Percentiles rank a stretch among this genome's conserved stretches.
Evolutionary conservation across 495 filamentous ascomycete species (phyloP).

Genomic region (Aspergillus bridgeri): DNA sequence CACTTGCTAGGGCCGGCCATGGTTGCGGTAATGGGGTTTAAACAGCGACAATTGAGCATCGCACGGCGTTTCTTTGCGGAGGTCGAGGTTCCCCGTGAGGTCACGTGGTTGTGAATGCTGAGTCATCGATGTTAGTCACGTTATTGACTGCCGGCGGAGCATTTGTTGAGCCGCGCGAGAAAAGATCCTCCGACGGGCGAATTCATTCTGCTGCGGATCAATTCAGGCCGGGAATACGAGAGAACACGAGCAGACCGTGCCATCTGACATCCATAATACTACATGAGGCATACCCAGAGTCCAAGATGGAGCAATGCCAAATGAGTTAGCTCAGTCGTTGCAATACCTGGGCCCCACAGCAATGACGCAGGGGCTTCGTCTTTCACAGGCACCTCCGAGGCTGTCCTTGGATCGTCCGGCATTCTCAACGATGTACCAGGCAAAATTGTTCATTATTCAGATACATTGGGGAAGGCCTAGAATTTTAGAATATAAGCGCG

Average conservation of each 20-base stretch:
- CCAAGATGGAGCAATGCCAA: too few relatives aligned
- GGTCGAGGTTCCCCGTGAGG: constrained; percentile 12
- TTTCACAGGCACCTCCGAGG: neutral
- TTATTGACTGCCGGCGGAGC: neutral
- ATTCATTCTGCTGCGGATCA: neutral
- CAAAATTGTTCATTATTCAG: neutral
- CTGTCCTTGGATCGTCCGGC: neutral
- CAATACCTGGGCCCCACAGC: neutral
- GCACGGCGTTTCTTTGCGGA: neutral
- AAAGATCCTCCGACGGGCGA: neutral
- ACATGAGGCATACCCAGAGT: too few relatives aligned
- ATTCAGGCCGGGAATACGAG: neutral
- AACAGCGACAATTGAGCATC: neutral
- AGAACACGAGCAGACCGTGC: neutral
- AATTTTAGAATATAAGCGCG: neutral
- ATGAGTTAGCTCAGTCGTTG: neutral
- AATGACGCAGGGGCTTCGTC: neutral
- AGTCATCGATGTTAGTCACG: constrained; percentile 4
- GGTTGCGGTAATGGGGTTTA: constrained; percentile 16
- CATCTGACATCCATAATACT: too few relatives aligned
- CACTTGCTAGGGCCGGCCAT: constrained; percentile 52
- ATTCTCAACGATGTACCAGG: neutral
- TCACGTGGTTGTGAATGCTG: constrained; percentile 14
- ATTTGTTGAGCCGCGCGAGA: neutral
- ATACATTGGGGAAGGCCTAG: neutral